These are phyloP conservation scores for Reticulascus tulasneorum DNA, from an alignment of 2,329 filamentous ascomycete species.

Conservation along the genomic window DNA sequence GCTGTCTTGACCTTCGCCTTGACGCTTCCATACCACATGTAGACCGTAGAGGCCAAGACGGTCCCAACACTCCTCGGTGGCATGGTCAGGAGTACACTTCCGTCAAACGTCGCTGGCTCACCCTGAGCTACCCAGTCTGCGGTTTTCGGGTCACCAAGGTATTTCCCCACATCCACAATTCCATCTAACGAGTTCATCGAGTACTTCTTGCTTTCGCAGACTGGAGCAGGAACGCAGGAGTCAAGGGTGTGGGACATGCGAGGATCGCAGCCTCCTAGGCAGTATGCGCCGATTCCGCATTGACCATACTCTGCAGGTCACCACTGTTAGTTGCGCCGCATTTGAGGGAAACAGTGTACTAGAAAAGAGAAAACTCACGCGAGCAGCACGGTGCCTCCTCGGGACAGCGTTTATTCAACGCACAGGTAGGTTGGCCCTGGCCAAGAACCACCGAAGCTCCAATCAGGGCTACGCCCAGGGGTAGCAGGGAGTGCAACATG, in stretches of 20 bases:
- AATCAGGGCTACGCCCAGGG: constrained; percentile 34
- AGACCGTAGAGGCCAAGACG: constrained; percentile 75
- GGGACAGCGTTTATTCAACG: constrained; percentile 60
- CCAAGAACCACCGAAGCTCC: constrained; percentile 34
- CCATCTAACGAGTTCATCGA: constrained; percentile 69
- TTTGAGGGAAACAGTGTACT: neutral
- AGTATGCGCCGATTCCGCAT: constrained; percentile 92
- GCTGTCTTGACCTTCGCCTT: constrained; percentile 81
- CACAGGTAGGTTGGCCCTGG: constrained; percentile 35
- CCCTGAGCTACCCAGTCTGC: constrained; percentile 90
- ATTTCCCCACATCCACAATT: constrained; percentile 69
- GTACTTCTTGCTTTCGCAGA: constrained; percentile 73
- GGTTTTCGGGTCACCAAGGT: constrained; percentile 76
- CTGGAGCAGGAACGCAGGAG: constrained; percentile 78
- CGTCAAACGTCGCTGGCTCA: constrained; percentile 60
- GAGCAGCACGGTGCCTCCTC: constrained; percentile 72
- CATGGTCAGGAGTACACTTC: constrained; percentile 83
- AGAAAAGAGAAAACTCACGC: constrained; percentile 62
- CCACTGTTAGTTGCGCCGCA: neutral
- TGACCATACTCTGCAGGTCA: constrained; percentile 71
- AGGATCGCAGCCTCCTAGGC: constrained; percentile 91
- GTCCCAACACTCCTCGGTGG: constrained; percentile 80
- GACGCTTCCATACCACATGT: constrained; percentile 97
- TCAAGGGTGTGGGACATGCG: constrained; percentile 77
- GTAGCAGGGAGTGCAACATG: constrained; percentile 17